Base-by-base conservation (phyloP, 371 early-diverging fungal genomes). In the Fennellomyces sp. region DNA sequence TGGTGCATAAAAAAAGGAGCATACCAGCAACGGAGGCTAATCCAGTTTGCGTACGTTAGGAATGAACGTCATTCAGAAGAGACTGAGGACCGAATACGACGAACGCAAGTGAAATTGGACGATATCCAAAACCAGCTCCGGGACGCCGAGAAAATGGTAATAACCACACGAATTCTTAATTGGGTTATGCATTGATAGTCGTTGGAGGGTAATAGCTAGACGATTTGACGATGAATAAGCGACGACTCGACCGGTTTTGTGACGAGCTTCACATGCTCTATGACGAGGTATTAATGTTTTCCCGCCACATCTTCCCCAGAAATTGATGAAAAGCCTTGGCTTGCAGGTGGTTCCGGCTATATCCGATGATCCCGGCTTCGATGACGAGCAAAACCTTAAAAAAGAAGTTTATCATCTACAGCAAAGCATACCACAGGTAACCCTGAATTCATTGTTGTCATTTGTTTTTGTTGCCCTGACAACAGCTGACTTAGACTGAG, bases 121-220 rank as follows among this genome's bases (percentile, higher is more conserved):
- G 48, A 58, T 13, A 49, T 75, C 33, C 57, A 70, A 48, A 31
- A 56, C 12, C 69, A 78, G 41, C 36, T 78, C 39, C 52, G 60
- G 11, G 64, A 73, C 31, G 76, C 75, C 15, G 48, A 69, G 26
- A 35, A 54, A 10, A 73, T 75, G 75, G 78, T 68, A 69, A 4
- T 23, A 42, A 42, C 8, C n/a, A n/a, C n/a, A n/a, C n/a, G n/a
- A n/a, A n/a, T n/a, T n/a, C n/a, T n/a, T n/a, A n/a, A 31, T 51
- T 51, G 1, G 4, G 5, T 29, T 3, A 51, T 51, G 12, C 41
- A 11, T 5, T 21, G 3, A 41, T 3, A 36, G 36, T n/a, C n/a
- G n/a, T n/a, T n/a, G n/a, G n/a, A n/a, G n/a, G n/a, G n/a, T 8
- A 5, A 19, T 48, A 65, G 78, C 61, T 76, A 38, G 49, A 69